Evolutionary conservation across 176 grass and related monocot genomes (phyloP), one percentile per base, ranked within the genome.

Genomic region (Ananas comosus): DNA sequence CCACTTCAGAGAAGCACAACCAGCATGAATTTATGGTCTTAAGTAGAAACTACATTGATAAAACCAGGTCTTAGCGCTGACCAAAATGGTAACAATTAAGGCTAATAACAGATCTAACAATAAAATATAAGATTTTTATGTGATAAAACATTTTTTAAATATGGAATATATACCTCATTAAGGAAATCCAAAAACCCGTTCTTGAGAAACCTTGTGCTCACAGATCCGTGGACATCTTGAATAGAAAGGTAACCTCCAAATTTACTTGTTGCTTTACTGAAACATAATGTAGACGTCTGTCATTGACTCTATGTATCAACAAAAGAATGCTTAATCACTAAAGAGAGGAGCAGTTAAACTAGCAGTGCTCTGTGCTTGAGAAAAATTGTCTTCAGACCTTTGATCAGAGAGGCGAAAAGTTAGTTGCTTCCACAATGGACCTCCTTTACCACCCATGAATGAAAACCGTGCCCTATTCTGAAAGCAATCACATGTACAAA

Each of bases 391-490:
- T 73, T 75, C 54, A 27, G 69, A 95, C 87, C 75, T 83, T 90
- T 80, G 70, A 85, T 77, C 75, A 51, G 70, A 74, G n/a, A 97
- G 66, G 69, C 69, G 74, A 85, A 97, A 97, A 56, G 86, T 85
- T 50, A 97, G 75, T 83, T 92, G 89, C 72, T 86, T 97, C 94
- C 94, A 97, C 49, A 97, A 78, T 56, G 86, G 63, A 2, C 94
- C 94, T 4, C 94, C 89, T 81, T 90, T 90, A 66, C 94, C 94
- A 51, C 94, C 94, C 94, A 97, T 97, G 80, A 97, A 97, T 72
- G 94, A 97, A 88, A 97, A 97, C 6, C 82, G 83, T 80, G 89
- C 94, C 81, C 94, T 97, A 79, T 83, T 88, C 94, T 97, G 82
- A 72, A 85, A 85, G 69, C 25, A 88, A 53, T 16, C 75, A 9